These are phyloP conservation scores for Wickerhamomyces silvicola DNA, from an alignment of 805 yeast species.

Conservation along the genomic window DNA sequence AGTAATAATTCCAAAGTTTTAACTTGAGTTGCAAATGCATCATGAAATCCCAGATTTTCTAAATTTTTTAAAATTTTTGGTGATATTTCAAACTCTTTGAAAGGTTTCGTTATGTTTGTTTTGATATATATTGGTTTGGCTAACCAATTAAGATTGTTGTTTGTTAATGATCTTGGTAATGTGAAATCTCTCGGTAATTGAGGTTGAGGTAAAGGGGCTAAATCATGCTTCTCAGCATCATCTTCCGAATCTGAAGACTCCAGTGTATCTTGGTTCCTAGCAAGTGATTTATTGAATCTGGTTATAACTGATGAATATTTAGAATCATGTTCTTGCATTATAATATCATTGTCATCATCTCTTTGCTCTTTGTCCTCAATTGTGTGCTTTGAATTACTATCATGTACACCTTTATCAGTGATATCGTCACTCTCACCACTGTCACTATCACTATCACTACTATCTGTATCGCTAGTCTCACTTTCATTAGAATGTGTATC, in stretches of 20 bases:
- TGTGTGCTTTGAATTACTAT: conserved; percentile 4
- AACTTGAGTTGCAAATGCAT: conserved; percentile 75
- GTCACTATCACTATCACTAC: conserved; percentile 14
- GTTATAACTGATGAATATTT: conserved; percentile 47
- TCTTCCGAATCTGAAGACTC: conserved; percentile 21
- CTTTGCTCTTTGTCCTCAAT: conserved; percentile 7
- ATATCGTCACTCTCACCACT: conserved; percentile 11
- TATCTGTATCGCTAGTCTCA: conserved; percentile 16
- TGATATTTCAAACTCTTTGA: conserved; percentile 40
- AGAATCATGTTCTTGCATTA: conserved; percentile 21
- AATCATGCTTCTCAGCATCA: conserved; percentile 28
- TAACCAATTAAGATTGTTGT: conserved; percentile 54
- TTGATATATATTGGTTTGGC: conserved; percentile 53
- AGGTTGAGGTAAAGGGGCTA: conserved; percentile 86
- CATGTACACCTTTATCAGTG: conserved; percentile 1
- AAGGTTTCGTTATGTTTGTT: conserved; percentile 40
- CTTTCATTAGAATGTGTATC: too few relatives aligned
- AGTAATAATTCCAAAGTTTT: conserved; percentile 53
- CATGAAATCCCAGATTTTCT: conserved; percentile 33
- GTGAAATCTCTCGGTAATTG: conserved; percentile 48
- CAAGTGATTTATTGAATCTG: conserved; percentile 43
- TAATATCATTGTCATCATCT: conserved; percentile 9
- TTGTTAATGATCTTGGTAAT: conserved; percentile 28
- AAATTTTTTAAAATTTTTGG: conserved; percentile 41
- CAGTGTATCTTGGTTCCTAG: conserved; percentile 13